These are phyloP conservation scores for Neofusicoccum cordaticola DNA, from an alignment of 2,329 filamentous ascomycete species.

Conservation along the genomic window DNA sequence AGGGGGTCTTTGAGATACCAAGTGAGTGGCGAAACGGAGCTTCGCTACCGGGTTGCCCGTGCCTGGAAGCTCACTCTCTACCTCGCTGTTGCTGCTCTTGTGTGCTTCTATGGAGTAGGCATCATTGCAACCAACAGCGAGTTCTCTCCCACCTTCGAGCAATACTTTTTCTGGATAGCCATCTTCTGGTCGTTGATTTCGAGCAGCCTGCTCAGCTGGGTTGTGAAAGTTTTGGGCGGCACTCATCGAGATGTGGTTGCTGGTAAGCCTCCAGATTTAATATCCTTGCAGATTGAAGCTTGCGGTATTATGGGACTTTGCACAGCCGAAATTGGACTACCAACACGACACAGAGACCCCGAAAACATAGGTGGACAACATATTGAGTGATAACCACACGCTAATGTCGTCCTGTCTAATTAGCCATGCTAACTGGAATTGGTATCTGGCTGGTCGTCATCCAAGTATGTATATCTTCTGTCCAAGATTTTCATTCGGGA, in stretches of 20 bases:
- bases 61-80: neutral
- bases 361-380: too few species aligned
- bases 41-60: neutral
- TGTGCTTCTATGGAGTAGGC: conserved; percentile 8
- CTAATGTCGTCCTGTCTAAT: too few species aligned
- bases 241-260: neutral
- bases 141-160: neutral
- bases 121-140: conserved; percentile 10
- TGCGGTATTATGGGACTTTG: too few species aligned
- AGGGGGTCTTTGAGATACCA: neutral
- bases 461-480: neutral
- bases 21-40: neutral
- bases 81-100: neutral
- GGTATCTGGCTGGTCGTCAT: conserved; percentile 9
- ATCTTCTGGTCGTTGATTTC: conserved; percentile 9
- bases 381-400: too few species aligned
- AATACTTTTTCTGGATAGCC: conserved; percentile 13
- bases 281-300: too few species aligned
- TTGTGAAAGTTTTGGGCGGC: neutral
- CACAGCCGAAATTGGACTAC: too few species aligned
- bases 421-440: neutral
- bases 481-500: too few species aligned
- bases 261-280: too few species aligned
- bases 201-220: neutral
- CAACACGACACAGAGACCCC: too few species aligned